Evolutionary conservation across 2,329 filamentous ascomycete species (phyloP).

Genomic region (Penicillium sp.): DNA sequence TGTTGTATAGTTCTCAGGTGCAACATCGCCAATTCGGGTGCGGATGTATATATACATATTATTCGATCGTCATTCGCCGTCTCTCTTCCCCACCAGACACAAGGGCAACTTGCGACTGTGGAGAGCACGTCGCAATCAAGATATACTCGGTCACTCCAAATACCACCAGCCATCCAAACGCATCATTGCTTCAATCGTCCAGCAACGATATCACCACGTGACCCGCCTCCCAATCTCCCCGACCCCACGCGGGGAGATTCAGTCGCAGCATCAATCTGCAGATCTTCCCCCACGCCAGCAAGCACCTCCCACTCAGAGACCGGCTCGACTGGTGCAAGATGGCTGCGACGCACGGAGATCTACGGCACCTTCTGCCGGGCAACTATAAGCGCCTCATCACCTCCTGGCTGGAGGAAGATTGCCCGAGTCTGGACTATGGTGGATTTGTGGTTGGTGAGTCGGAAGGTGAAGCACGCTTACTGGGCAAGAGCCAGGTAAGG

Average conservation of each 20-base stretch:
- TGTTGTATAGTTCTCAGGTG: too few species aligned
- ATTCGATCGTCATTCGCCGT: too few species aligned
- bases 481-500: conserved; percentile 56
- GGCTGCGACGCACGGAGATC: conserved; percentile 58
- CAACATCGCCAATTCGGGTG: too few species aligned
- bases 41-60: too few species aligned
- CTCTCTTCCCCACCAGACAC: too few species aligned
- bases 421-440: conserved; percentile 93
- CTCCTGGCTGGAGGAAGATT: conserved; percentile 91
- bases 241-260: conserved; percentile 13
- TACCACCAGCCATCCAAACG: background rate
- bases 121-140: too few species aligned
- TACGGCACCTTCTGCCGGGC: conserved; percentile 73
- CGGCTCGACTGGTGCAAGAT: too few species aligned
- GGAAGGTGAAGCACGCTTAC: conserved; percentile 45
- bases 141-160: background rate
- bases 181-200: too few species aligned
- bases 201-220: conserved; percentile 7
- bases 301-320: conserved; percentile 18
- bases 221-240: conserved; percentile 9
- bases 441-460: conserved; percentile 84
- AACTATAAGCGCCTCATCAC: conserved; percentile 79
- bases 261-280: conserved; percentile 1
- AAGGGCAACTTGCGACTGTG: too few species aligned
- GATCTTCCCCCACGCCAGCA: conserved; percentile 9